phyloP scores from a whole-genome alignment of 139 green algal genomes.

The Nannochloris sp. region DNA sequence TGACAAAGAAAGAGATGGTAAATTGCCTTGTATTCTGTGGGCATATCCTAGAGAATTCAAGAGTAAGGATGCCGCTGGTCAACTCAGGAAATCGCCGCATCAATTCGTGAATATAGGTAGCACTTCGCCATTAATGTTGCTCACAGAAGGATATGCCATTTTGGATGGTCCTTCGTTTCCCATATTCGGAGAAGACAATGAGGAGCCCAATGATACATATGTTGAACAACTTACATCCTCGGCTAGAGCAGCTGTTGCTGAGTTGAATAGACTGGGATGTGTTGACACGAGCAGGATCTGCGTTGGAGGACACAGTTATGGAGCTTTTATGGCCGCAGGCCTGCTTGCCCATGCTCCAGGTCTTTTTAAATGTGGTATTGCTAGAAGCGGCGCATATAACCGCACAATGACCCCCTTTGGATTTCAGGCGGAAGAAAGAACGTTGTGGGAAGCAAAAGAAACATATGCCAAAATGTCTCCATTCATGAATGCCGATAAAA shows the following conservation, averaged over 20 bases:
- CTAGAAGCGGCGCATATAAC: slow-evolving; percentile 77
- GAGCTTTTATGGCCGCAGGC: slow-evolving; percentile 86
- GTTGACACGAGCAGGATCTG: slow-evolving; percentile 63
- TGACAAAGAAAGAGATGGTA: slow-evolving; percentile 59
- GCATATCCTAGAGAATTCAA: slow-evolving; percentile 91
- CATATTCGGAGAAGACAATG: slow-evolving; percentile 68
- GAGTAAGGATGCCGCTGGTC: slow-evolving; percentile 84
- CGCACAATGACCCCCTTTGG: slow-evolving; percentile 95
- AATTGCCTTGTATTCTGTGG: slow-evolving; percentile 88
- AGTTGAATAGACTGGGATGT: slow-evolving; percentile 66
- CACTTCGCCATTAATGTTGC: slow-evolving; percentile 76
- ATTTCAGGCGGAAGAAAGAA: slow-evolving; percentile 95
- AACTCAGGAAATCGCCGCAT: slow-evolving; percentile 75
- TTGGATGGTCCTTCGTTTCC: slow-evolving; percentile 88
- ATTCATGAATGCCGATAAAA: slow-evolving; percentile 84
- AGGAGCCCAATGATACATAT: slow-evolving; percentile 96
- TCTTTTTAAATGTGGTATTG: slow-evolving; percentile 88
- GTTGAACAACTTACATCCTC: slow-evolving; percentile 83
- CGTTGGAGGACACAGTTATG: slow-evolving; percentile 89
- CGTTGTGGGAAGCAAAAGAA: slow-evolving; percentile 85
- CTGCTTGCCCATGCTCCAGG: slow-evolving; percentile 72
- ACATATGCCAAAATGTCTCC: slow-evolving; percentile 87
- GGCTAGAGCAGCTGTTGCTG: slow-evolving; percentile 61
- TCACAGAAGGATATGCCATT: slow-evolving; percentile 81
- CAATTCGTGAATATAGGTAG: slow-evolving; percentile 79